Percentiles rank a stretch among this genome's conserved stretches.
phyloP scores from a whole-genome alignment of 345 rosid genomes.

The Pugionium cornutum region DNA sequence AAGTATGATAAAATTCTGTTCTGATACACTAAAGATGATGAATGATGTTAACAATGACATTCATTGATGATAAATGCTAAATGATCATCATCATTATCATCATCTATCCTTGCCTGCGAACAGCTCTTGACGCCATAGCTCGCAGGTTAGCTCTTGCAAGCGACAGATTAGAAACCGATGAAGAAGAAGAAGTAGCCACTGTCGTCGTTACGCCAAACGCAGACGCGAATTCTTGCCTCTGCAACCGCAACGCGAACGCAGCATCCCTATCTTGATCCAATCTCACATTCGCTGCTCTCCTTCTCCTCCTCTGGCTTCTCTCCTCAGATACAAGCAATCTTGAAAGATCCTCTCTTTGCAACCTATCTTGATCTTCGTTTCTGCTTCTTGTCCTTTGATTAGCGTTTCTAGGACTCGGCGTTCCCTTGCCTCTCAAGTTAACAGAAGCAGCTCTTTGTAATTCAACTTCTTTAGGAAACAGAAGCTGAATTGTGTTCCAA shows the following conservation, averaged over 20 bases:
- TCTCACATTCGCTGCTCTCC: conserved; percentile 37
- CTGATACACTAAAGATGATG: too few species aligned
- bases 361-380: conserved; percentile 51
- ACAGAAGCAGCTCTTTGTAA: conserved; percentile 57
- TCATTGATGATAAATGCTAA: background rate
- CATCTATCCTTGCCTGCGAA: conserved; percentile 44
- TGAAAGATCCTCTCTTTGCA: conserved; percentile 71
- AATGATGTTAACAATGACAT: too few species aligned
- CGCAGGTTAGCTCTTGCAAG: conserved; percentile 80
- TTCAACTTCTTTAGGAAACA: conserved; percentile 85
- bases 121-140: conserved; percentile 92
- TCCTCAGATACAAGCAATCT: conserved; percentile 41
- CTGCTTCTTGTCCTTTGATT: conserved; percentile 29
- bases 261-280: conserved; percentile 72
- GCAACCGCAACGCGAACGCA: conserved; percentile 78
- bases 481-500: conserved; percentile 96
- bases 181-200: conserved; percentile 36
- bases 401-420: conserved; percentile 24
- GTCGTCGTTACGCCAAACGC: conserved; percentile 49
- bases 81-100: conserved; percentile 1
- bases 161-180: conserved; percentile 34
- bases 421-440: conserved; percentile 26
- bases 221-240: conserved; percentile 77
- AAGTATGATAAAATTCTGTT: too few species aligned
- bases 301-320: conserved; percentile 40